phyloP scores from a whole-genome alignment of 2,329 filamentous ascomycete species.

The Pseudopyricularia javanii region DNA sequence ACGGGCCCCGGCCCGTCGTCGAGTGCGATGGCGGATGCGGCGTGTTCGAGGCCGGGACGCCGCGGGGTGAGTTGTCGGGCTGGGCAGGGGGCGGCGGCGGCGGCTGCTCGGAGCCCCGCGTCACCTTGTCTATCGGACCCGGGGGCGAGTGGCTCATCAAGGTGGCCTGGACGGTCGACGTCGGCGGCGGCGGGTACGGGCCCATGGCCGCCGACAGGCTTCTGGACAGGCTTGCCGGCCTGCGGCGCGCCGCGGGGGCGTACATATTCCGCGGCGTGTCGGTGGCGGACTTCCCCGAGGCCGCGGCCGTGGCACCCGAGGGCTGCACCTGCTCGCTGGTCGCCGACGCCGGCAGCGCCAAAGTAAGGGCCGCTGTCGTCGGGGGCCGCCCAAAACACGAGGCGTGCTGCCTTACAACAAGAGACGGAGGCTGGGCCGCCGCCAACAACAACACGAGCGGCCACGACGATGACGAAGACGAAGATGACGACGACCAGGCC shows the following conservation, averaged over 20 bases:
- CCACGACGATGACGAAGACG: too few species aligned
- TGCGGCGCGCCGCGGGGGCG: background rate
- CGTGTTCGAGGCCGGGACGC: background rate
- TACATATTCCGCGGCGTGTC: background rate
- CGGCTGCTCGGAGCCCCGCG: background rate
- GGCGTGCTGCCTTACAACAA: background rate
- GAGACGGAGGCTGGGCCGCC: background rate
- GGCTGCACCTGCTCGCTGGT: background rate
- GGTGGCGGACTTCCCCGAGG: background rate
- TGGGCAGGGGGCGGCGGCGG: background rate
- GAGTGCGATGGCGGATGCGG: background rate
- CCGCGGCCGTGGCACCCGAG: background rate
- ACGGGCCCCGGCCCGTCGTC: background rate
- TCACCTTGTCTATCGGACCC: background rate
- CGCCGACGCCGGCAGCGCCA: conserved; percentile 2
- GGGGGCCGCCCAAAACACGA: conserved; percentile 1
- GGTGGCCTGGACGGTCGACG: background rate
- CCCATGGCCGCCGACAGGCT: background rate
- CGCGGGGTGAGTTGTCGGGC: too few species aligned
- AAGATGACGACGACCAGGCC: background rate
- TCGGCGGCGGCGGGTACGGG: background rate
- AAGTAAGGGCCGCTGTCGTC: conserved; percentile 20
- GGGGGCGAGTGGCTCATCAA: background rate
- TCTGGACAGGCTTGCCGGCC: background rate
- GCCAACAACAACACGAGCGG: background rate